These are phyloP conservation scores for Porpolomopsis calyptriformis DNA, from an alignment of 768 basidiomycete genomes.

Conservation along the genomic window DNA sequence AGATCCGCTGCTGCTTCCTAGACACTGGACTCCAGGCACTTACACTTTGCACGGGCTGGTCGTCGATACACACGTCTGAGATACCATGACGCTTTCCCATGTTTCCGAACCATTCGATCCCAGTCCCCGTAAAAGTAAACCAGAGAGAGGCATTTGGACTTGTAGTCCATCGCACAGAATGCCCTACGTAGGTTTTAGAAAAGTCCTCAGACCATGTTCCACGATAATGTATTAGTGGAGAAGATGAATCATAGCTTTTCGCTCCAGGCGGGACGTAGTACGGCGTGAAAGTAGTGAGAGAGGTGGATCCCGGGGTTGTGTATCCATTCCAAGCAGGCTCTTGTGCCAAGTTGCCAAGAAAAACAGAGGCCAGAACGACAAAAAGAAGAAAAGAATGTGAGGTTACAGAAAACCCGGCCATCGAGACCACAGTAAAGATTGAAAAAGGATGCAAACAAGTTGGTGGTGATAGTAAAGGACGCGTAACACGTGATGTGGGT, in stretches of 20 bases:
- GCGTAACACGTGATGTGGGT: constrained; percentile 3
- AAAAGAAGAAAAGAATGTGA: constrained; percentile 5
- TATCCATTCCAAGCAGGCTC: constrained; percentile 66
- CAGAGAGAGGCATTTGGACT: constrained; percentile 37
- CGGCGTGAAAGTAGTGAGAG: constrained; percentile 42
- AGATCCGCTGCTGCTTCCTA: constrained; percentile 51
- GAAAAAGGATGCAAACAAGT: neutral
- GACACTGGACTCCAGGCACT: constrained; percentile 33
- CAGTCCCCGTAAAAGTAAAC: constrained; percentile 61
- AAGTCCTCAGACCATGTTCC: constrained; percentile 49
- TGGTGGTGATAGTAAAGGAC: neutral
- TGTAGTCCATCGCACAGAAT: constrained; percentile 41
- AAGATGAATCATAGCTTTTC: constrained; percentile 59
- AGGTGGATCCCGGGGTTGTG: constrained; percentile 37
- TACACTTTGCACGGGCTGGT: constrained; percentile 32
- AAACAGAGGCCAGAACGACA: constrained; percentile 9
- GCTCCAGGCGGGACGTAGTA: constrained; percentile 69
- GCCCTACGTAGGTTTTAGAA: constrained; percentile 39
- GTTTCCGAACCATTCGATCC: constrained; percentile 71
- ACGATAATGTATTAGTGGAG: constrained; percentile 52
- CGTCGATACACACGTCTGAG: constrained; percentile 50
- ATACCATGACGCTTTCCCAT: constrained; percentile 43
- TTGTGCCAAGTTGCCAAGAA: constrained; percentile 10
- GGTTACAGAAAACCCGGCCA: constrained; percentile 6
- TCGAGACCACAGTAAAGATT: constrained; percentile 6